Evolutionary conservation across 2,329 filamentous ascomycete species (phyloP).

Genomic region (Fusarium sp.): DNA sequence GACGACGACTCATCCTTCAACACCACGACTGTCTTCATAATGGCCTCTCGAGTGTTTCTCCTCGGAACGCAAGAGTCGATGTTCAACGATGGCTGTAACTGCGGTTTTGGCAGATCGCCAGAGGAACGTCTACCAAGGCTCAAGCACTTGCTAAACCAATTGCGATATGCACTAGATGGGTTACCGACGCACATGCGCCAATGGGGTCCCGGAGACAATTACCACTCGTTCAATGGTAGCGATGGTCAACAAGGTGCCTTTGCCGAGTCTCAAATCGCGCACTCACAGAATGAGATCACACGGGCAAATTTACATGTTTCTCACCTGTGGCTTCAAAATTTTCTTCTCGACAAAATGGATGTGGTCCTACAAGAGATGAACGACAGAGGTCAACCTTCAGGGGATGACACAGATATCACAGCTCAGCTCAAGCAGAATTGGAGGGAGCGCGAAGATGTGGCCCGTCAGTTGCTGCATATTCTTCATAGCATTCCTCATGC

Average conservation of each 20-base stretch:
- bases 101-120: neutral
- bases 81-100: conserved; percentile 13
- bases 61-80: conserved; percentile 11
- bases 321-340: neutral
- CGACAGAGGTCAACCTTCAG: neutral
- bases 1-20: neutral
- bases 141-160: neutral
- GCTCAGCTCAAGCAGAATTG: conserved; percentile 5
- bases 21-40: neutral
- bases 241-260: neutral
- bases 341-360: neutral
- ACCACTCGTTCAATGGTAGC: neutral
- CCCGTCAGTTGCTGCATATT: neutral
- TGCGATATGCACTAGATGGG: neutral
- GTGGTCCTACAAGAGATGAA: conserved; percentile 4
- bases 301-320: conserved; percentile 4
- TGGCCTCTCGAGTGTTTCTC: neutral
- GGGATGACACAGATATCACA: neutral
- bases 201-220: conserved; percentile 2
- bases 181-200: conserved; percentile 1
- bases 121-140: neutral
- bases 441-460: conserved; percentile 3
- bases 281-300: conserved; percentile 5
- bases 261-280: neutral
- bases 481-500: neutral